phyloP scores from a whole-genome alignment of 768 basidiomycete genomes.

The Dentipellis sp. region DNA sequence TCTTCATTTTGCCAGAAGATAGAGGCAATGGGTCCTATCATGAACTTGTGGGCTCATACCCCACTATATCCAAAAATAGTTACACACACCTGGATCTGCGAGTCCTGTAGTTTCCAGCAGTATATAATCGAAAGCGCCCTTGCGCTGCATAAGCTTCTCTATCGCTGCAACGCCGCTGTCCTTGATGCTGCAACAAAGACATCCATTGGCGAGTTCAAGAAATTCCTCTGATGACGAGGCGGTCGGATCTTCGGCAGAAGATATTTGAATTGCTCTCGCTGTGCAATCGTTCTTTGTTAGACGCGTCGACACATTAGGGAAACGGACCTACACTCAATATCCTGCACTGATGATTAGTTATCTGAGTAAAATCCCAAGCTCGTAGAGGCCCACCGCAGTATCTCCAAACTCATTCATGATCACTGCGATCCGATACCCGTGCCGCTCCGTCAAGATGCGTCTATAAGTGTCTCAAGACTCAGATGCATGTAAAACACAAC shows the following conservation, averaged over 20 bases:
- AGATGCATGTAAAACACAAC: not conserved
- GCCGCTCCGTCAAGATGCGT: conserved; percentile 84
- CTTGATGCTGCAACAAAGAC: conserved; percentile 97
- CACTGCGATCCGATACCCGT: conserved; percentile 94
- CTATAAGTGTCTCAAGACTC: conserved; percentile 23
- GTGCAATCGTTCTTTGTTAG: conserved; percentile 4
- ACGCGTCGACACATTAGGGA: not conserved
- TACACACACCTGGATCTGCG: conserved; percentile 76
- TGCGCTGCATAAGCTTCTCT: conserved; percentile 80
- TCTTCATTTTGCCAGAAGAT: conserved; percentile 88
- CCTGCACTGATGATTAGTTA: conserved; percentile 35
- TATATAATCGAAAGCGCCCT: conserved; percentile 91
- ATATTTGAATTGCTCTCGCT: conserved; percentile 85
- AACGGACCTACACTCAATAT: conserved; percentile 72
- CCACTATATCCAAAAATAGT: not conserved
- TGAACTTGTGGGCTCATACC: not conserved
- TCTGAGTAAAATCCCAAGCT: conserved; percentile 1
- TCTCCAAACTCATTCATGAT: conserved; percentile 99
- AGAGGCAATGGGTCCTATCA: conserved; percentile 70
- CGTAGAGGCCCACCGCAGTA: conserved; percentile 56
- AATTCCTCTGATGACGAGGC: conserved; percentile 72
- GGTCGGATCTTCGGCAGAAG: conserved; percentile 52
- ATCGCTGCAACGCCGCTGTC: conserved; percentile 91
- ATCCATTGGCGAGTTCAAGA: conserved; percentile 91
- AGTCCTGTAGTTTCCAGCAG: conserved; percentile 93